Evolutionary conservation across 73 alveolate species (phyloP), one percentile per base, ranked within the genome.

Genomic region (Paramecium biaurelia): DNA sequence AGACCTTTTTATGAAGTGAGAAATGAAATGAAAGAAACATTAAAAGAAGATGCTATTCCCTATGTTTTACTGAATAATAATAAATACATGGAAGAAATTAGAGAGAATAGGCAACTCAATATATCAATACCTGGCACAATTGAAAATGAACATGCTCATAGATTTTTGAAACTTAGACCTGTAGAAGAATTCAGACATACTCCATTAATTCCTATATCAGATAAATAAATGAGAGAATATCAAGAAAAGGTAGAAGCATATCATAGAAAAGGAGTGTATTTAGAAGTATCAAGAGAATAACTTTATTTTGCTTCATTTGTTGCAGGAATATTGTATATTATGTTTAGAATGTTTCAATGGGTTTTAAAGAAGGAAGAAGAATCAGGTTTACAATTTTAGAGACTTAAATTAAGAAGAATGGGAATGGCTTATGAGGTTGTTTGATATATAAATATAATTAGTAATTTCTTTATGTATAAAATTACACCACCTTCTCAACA

Each of bases 111-210:
- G 49, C 24, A 89, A 32, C 68, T 89, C 8, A 96, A 96, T 84
- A 76, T 90, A 20, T 95, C 93, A 18, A 96, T 96, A 93, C 98
- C 98, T 21, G 98, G 98, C n/a, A 95, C 97, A 21, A 96, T 96
- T 4, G 98, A 96, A 84, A 85, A 82, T 11, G 96, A 94, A 43
- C 98, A 96, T 57, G 96, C 98, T 4, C 96, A 96, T 74, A 92
- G 95, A 76, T 96, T 96, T 85, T 38, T 96, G 32, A 68, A 89
- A 85, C 67, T 96, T 23, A 74, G 97, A 59, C 98, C 98, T 5
- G 95, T 96, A 11, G 98, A 96, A 41, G 98, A 96, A 49, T 96
- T 96, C 93, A 92, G 98, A 84, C 95, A 96, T 58, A 96, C 98
- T 72, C 98, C 98, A 18, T 70, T 96, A 45, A 94, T 96, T 49